A percentile compares a stretch with the other conserved stretches of the same genome.
Conservation (phyloP, 352 stramenopile species). For the Phytophthora multivora region DNA sequence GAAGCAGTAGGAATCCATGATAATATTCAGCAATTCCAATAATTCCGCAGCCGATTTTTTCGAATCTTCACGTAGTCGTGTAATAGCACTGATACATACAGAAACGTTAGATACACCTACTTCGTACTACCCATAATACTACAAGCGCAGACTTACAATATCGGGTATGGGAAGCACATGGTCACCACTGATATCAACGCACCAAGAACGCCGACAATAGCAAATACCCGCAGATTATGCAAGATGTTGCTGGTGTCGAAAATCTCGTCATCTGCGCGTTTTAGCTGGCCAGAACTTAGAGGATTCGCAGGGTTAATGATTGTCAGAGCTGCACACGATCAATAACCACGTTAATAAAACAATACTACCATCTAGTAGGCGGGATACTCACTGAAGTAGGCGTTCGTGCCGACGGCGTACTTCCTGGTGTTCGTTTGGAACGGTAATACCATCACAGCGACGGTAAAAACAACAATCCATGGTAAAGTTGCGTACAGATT, state of each 20-base stretch:
- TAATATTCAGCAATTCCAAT: constrained; percentile 70
- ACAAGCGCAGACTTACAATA: constrained; percentile 43
- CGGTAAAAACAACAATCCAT: constrained; percentile 65
- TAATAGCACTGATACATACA: constrained; percentile 44
- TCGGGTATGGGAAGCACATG: constrained; percentile 63
- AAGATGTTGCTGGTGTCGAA: constrained; percentile 53
- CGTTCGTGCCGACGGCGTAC: constrained; percentile 68
- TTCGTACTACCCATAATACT: too few relatives aligned
- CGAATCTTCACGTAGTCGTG: constrained; percentile 48
- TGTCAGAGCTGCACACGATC: constrained; percentile 44
- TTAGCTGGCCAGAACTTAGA: constrained; percentile 39
- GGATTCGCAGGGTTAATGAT: constrained; percentile 65
- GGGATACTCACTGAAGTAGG: constrained; percentile 54
- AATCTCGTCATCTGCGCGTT: constrained; percentile 36
- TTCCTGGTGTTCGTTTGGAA: constrained; percentile 70
- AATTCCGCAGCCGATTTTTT: constrained; percentile 46
- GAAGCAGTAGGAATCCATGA: constrained; percentile 85
- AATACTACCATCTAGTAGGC: too few relatives aligned
- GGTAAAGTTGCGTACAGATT: constrained; percentile 58
- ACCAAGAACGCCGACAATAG: constrained; percentile 55
- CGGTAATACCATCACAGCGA: constrained; percentile 56
- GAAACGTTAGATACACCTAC: too few relatives aligned
- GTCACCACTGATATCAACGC: constrained; percentile 55
- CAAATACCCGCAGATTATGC: constrained; percentile 55
- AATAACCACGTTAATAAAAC: too few relatives aligned